Evolutionary conservation across 352 stramenopile species (phyloP), one percentile per base, ranked within the genome.

Genomic region (Globisporangium takayamanum): DNA sequence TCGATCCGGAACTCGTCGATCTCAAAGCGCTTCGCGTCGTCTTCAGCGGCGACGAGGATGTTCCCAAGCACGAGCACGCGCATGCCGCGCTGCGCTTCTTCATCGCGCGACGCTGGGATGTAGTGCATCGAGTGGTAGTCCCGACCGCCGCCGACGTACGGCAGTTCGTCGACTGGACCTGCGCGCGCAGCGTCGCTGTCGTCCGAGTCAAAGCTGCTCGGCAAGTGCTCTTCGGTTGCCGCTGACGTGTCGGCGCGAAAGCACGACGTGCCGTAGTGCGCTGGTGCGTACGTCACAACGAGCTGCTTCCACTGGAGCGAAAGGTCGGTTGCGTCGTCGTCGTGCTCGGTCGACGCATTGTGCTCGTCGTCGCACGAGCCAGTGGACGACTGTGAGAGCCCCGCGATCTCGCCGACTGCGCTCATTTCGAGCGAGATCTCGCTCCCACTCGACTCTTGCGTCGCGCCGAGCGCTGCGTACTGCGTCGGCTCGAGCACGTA

Each of bases 91-190:
- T 49, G 44, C 5, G 36, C 50, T 52, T 80, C 73, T 15, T 87
- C 73, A 30, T 73, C 61, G 5, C 20, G 53, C 16, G 67, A 59
- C 20, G 66, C 59, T 36, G 75, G 59, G 8, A 89, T 66, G 56
- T 91, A 91, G 65, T 91, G 81, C 78, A 91, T 89, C 12, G 75
- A 74, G 65, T 88, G 78, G 58, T 86, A 78, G 59, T 87, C 76
- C 41, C 81, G 75, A 0, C 62, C 66, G n/a, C 33, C 28, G 3
- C 63, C 68, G 0, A 69, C 37, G 14, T 70, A 52, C 26, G 55
- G 45, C 12, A 64, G 47, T 16, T 68, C 55, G 36, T 51, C 14
- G 20, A 15, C 14, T 51, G 18, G 26, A 57, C 18, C n/a, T 47
- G 14, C 8, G 20, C 8, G 5, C 16, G 18, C 41, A 8, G 41